Evolutionary conservation across 371 early-diverging fungal genomes (phyloP), one percentile per base, ranked within the genome.

Genomic region (Batkoa obscura): DNA sequence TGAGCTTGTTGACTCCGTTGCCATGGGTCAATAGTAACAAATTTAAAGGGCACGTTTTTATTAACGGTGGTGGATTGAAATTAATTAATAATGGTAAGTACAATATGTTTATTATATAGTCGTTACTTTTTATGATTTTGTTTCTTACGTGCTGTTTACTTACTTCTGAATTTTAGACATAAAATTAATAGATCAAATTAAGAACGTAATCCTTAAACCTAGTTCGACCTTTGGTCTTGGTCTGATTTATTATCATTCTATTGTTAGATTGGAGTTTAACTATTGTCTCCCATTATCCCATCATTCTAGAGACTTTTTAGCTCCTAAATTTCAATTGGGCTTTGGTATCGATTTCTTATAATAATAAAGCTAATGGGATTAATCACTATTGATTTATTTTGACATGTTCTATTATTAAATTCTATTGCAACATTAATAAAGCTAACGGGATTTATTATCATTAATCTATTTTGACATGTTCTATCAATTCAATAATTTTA

Each of bases 241-340:
- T 48, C 69, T 95, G n/a, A 81, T 84, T 10, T 85, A 83, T 52
- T 79, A 82, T 45, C 88, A 90, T 62, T 82, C 83, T 57, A 76
- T 86, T 55, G 78, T 88, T 45, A 76, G 91, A 15, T 72, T 88
- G 2, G 96, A 95, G 68, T 64, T 92, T 43, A 94, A 94, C 63
- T 90, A 83, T 60, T 83, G 88, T 61, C 54, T 94, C 37, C 95
- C 95, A 2, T 58, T 95, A 39, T 69, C 75, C 6, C 82, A 81
- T 15, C 68, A 81, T 8, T 58, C 67, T 48, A 74, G 80, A 8
- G 95, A 94, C 63, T 68, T 72, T 15, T 61, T 82, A n/a, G 79
- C 81, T 58, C 69, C 80, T 17, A 93, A 93, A 8, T 66, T 84
- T 52, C 84, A 90, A 62, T 74, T 93, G 59, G 94, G 94, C 2